Conservation (phyloP, 116 monocot genomes). For the Cymodocea nodosa region DNA sequence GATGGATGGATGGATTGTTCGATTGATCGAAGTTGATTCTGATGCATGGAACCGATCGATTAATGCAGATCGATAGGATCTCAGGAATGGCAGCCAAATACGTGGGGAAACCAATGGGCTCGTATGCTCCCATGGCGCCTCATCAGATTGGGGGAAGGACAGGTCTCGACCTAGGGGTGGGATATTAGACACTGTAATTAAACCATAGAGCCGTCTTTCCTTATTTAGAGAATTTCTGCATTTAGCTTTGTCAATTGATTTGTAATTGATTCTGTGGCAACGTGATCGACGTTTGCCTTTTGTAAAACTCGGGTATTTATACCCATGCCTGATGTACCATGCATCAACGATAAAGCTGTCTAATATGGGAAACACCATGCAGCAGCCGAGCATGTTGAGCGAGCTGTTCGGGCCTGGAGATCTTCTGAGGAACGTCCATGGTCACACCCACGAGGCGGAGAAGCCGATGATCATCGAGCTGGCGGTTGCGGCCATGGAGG, state of each 20-base stretch:
- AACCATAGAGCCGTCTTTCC: too few species aligned
- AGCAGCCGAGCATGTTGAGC: constrained; percentile 18
- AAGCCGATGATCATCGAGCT: constrained; percentile 85
- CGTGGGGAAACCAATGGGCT: constrained; percentile 54
- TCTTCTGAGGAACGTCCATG: constrained; percentile 11
- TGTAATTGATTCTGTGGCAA: too few species aligned
- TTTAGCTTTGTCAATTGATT: too few species aligned
- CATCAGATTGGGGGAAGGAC: constrained; percentile 7
- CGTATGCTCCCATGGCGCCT: constrained; percentile 14
- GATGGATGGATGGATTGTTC: too few species aligned
- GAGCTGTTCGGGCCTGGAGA: constrained; percentile 37
- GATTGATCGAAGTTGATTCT: too few species aligned
- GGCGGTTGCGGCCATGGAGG: constrained; percentile 88
- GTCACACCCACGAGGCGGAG: constrained; percentile 28
- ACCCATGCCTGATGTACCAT: too few species aligned
- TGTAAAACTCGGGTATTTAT: too few species aligned
- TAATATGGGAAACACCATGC: constrained; percentile 19
- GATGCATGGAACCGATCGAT: too few species aligned
- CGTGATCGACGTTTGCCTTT: too few species aligned
- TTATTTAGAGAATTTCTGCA: too few species aligned
- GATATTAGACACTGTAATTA: too few species aligned
- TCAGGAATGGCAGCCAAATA: constrained; percentile 88
- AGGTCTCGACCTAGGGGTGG: constrained; percentile 36
- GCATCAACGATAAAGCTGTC: too few species aligned
- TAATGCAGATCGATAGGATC: constrained; percentile 66